Percentiles rank a stretch among this genome's conserved stretches.
phyloP scores from a whole-genome alignment of 129 eudicot species.

The Calendula officinalis region DNA sequence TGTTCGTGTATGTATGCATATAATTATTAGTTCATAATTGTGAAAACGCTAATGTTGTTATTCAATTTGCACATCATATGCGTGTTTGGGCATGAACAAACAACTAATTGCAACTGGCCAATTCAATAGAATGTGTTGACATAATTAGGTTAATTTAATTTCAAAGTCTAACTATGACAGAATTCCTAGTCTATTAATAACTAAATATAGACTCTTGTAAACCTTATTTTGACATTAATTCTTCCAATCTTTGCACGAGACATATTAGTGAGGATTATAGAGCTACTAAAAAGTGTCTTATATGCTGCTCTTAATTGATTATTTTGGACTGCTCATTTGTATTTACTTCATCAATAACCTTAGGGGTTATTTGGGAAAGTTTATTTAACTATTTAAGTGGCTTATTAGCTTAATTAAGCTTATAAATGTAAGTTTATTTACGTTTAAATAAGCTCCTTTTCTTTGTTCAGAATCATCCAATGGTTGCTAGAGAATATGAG shows the following conservation, averaged over 20 bases:
- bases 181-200: not conserved
- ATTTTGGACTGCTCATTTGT: constrained; percentile 6
- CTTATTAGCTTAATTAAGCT: too few relatives aligned
- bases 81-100: constrained; percentile 3
- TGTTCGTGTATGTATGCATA: not conserved
- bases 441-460: not conserved
- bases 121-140: not conserved
- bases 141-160: not conserved
- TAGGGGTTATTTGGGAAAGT: not conserved
- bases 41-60: constrained; percentile 5
- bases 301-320: not conserved
- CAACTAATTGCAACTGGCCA: not conserved
- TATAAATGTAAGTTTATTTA: not conserved
- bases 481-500: constrained; percentile 95
- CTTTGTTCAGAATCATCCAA: constrained; percentile 72
- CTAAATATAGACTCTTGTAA: not conserved
- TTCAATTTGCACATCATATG: not conserved
- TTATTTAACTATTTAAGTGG: too few relatives aligned
- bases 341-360: constrained; percentile 5
- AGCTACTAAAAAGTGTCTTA: not conserved
- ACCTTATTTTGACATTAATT: not conserved
- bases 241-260: not conserved
- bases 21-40: constrained; percentile 4
- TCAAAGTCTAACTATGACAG: not conserved
- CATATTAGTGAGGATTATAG: not conserved